phyloP scores from a whole-genome alignment of 805 yeast genomes.

The Saccharomycopsis oosterbeekiorum region DNA sequence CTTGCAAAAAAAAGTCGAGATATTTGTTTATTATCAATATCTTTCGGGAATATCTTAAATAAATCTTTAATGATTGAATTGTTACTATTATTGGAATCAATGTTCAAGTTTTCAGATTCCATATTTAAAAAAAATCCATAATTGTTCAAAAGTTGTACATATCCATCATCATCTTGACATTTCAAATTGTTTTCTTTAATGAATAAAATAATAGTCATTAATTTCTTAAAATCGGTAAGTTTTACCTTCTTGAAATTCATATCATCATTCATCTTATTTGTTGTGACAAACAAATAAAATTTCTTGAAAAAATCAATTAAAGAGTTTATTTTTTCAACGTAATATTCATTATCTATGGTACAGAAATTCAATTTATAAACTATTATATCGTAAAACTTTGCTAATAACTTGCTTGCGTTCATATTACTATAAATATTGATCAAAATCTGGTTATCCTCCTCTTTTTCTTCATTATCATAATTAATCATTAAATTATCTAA shows the following conservation, averaged over 20 bases:
- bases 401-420: neutral
- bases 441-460: neutral
- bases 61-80: neutral
- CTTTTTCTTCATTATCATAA: constrained; percentile 3
- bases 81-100: neutral
- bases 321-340: neutral
- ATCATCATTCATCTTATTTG: neutral
- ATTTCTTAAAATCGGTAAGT: neutral
- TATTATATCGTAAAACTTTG: neutral
- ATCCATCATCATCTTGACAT: neutral
- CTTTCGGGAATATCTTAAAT: neutral
- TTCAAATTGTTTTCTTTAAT: neutral
- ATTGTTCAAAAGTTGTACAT: neutral
- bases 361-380: neutral
- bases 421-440: neutral
- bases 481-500: constrained; percentile 9
- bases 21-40: constrained; percentile 6
- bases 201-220: neutral
- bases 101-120: neutral
- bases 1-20: constrained; percentile 12
- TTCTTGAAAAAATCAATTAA: neutral
- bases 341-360: neutral
- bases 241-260: neutral
- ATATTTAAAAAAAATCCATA: neutral
- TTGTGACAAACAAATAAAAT: neutral